Conservation (phyloP, 306 rosid genomes). For the Arachis hypogaea region DNA sequence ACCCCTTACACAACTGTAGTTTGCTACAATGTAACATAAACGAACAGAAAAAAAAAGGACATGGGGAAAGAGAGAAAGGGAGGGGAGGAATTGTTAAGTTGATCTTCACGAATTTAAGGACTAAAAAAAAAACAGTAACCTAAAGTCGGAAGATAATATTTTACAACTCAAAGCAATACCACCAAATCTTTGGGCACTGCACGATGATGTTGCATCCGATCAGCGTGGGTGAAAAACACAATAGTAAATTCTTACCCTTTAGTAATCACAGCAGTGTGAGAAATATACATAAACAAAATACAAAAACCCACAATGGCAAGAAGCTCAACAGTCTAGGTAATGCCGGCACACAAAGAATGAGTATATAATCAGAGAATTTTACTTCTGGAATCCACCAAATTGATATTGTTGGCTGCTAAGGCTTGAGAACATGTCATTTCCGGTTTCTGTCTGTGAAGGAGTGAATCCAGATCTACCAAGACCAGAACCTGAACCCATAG, state of each 20-base stretch:
- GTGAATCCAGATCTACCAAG: slow-evolving; percentile 69
- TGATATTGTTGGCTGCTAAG: slow-evolving; percentile 67
- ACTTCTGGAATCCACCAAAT: slow-evolving; percentile 86
- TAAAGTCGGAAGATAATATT: slow-evolving; percentile 14
- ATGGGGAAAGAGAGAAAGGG: no score
- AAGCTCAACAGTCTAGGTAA: slow-evolving; percentile 34
- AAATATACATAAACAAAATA: slow-evolving; percentile 43
- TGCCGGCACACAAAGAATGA: slow-evolving; percentile 50
- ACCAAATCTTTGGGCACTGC: slow-evolving; percentile 37
- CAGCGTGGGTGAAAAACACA: slow-evolving; percentile 11
- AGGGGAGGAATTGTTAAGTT: background rate
- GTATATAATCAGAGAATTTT: slow-evolving; percentile 31
- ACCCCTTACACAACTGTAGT: background rate
- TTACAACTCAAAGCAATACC: slow-evolving; percentile 40
- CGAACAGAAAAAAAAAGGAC: background rate
- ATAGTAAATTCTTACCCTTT: slow-evolving; percentile 19
- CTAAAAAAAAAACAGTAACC: slow-evolving; percentile 7
- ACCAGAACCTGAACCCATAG: slow-evolving; percentile 95
- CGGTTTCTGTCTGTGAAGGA: slow-evolving; percentile 59
- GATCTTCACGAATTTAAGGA: slow-evolving; percentile 15
- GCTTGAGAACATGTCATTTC: slow-evolving; percentile 70
- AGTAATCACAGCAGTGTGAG: slow-evolving; percentile 34
- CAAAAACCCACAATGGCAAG: slow-evolving; percentile 42
- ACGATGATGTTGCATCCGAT: slow-evolving; percentile 27
- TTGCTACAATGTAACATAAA: background rate